phyloP scores from a whole-genome alignment of 345 rosid genomes.

The Gossypium anomalum region DNA sequence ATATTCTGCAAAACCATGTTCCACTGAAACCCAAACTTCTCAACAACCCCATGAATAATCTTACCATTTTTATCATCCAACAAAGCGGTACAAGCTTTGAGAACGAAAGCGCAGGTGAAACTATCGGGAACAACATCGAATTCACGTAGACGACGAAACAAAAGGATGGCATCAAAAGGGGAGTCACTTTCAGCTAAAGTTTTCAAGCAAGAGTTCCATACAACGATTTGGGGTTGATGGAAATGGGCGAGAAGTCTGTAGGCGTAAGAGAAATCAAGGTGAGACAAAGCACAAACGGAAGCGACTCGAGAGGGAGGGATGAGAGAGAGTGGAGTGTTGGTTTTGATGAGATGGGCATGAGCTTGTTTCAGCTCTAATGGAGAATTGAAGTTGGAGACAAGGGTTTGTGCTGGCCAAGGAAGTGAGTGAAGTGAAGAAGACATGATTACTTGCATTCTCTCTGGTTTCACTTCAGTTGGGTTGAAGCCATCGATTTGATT shows the following conservation, averaged over 20 bases:
- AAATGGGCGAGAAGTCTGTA: conserved; percentile 17
- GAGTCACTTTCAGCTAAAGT: conserved; percentile 26
- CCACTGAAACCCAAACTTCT: conserved; percentile 34
- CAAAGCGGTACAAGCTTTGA: conserved; percentile 26
- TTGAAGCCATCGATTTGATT: neutral
- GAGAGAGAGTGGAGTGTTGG: conserved; percentile 22
- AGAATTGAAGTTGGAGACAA: conserved; percentile 33
- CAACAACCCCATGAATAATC: conserved; percentile 29
- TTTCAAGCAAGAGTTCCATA: conserved; percentile 45
- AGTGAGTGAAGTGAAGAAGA: neutral
- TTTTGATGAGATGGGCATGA: conserved; percentile 33
- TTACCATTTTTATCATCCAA: conserved; percentile 19
- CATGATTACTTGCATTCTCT: neutral
- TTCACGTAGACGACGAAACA: conserved; percentile 25
- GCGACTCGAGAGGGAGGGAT: conserved; percentile 30
- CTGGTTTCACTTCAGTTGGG: neutral
- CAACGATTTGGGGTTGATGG: conserved; percentile 5
- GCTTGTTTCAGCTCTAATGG: conserved; percentile 40
- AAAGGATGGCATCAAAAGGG: conserved; percentile 22
- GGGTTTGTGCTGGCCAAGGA: neutral
- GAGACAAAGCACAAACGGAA: conserved; percentile 26
- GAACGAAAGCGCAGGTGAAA: conserved; percentile 36
- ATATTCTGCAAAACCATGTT: conserved; percentile 31
- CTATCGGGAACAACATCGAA: conserved; percentile 25
- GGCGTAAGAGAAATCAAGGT: conserved; percentile 21